Evolutionary conservation across 108 stramenopile genomes (phyloP), one percentile per base, ranked within the genome.

Genomic region (Cyclotella baltica): DNA sequence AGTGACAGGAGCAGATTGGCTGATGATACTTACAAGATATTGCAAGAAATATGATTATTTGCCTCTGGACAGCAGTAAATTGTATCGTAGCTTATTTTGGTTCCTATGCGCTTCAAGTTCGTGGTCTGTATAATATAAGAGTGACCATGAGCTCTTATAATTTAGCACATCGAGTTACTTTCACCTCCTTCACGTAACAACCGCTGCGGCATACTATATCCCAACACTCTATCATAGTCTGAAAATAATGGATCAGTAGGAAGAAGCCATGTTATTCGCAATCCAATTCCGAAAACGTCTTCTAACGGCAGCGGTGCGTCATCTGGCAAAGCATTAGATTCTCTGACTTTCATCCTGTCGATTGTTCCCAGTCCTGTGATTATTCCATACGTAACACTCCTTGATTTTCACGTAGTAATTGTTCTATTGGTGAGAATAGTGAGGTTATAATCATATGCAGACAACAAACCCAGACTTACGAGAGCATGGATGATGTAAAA

Each of bases 331-430:
- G 70, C 58, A 71, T 87, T 22, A 0, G 55, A 25, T 28, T 4
- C 59, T 25, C 33, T 62, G 0, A 33, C 13, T 69, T 96, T 96
- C 57, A 96, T 78, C 27, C 96, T 82, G 87, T 96, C 96, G 66
- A 96, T 94, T n/a, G 96, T 96, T 10, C 96, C 96, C 59, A 92
- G 84, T 15, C 96, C 96, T 20, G 93, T 94, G 81, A 96, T 88
- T 48, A 96, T 72, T 5, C 92, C 93, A 85, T 90, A 93, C 0
- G 84, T 78, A 2, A 94, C 86, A 73, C 94, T 96, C 88, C 67
- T 68, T 68, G 8, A 46, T 78, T 33, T n/a, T n/a, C n/a, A n/a
- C n/a, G n/a, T n/a, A n/a, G n/a, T n/a, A n/a, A n/a, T n/a, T n/a
- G n/a, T n/a, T n/a, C n/a, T n/a, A n/a, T n/a, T n/a, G n/a, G n/a